phyloP scores from a whole-genome alignment of 495 filamentous ascomycete genomes.

The Neurospora discreta region DNA sequence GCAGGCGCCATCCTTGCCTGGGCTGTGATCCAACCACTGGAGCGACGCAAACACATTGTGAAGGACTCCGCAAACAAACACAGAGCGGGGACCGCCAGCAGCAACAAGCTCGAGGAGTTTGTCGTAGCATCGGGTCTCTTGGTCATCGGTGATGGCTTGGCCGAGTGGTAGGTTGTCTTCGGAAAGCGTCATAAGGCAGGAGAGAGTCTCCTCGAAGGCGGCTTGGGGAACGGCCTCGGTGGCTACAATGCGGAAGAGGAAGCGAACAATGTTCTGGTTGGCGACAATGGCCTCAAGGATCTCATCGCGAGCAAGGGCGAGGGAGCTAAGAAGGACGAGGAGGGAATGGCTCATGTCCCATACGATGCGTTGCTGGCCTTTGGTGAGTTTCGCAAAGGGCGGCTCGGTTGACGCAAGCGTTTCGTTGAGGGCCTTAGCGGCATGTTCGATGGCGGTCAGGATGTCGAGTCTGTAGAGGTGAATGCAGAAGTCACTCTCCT shows the following conservation, averaged over 20 bases:
- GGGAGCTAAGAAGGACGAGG: slow-evolving; percentile 29
- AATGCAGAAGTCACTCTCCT: slow-evolving; percentile 51
- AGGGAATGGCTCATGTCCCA: slow-evolving; percentile 41
- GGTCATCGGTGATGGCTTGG: slow-evolving; percentile 30
- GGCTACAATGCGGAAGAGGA: slow-evolving; percentile 39
- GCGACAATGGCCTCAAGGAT: slow-evolving; percentile 39
- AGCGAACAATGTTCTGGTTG: slow-evolving; percentile 32
- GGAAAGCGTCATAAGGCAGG: slow-evolving; percentile 41
- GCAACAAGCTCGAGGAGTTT: slow-evolving; percentile 25
- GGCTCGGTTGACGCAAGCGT: slow-evolving; percentile 27
- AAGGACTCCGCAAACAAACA: slow-evolving; percentile 39
- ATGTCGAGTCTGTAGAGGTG: slow-evolving; percentile 48
- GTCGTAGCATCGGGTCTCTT: slow-evolving; percentile 25
- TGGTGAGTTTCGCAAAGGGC: slow-evolving; percentile 31
- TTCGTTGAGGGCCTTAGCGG: slow-evolving; percentile 35
- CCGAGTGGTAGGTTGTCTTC: slow-evolving; percentile 41
- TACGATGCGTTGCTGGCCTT: slow-evolving; percentile 35
- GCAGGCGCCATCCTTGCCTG: slow-evolving; percentile 32
- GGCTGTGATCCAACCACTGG: slow-evolving; percentile 37
- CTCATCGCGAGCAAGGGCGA: slow-evolving; percentile 44
- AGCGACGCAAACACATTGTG: slow-evolving; percentile 40
- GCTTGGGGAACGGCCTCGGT: slow-evolving; percentile 20
- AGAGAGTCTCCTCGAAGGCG: slow-evolving; percentile 33
- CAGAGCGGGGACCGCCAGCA: slow-evolving; percentile 23
- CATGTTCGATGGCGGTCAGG: slow-evolving; percentile 42